phyloP scores from a whole-genome alignment of 139 green algal species.

The Parachlorella kessleri region DNA sequence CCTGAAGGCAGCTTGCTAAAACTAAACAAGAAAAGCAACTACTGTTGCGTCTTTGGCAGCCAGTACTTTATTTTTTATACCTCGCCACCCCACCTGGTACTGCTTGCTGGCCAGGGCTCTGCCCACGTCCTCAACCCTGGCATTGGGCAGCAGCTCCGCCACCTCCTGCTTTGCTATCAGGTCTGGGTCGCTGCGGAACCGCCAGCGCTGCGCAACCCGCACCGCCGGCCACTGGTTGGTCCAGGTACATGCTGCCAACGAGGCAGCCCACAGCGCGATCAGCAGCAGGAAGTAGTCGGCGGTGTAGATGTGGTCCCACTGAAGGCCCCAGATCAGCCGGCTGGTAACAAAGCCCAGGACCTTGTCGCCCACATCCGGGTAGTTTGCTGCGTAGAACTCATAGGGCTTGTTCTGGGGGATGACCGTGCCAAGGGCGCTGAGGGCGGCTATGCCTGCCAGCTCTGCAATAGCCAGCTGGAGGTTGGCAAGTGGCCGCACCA shows the following conservation, averaged over 20 bases:
- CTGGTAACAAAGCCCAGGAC: constrained; percentile 86
- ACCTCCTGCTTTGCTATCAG: constrained; percentile 45
- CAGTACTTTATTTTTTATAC: too few relatives aligned
- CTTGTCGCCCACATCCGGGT: constrained; percentile 51
- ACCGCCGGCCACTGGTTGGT: constrained; percentile 90
- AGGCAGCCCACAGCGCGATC: constrained; percentile 82
- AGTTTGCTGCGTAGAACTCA: constrained; percentile 72
- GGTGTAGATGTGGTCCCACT: constrained; percentile 91
- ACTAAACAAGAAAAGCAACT: too few relatives aligned
- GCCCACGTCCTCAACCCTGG: constrained; percentile 70
- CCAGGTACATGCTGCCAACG: constrained; percentile 90
- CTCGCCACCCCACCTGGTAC: constrained; percentile 80
- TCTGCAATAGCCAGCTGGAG: constrained; percentile 88
- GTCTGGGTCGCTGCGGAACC: constrained; percentile 49
- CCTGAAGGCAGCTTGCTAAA: too few relatives aligned
- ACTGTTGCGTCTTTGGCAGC: too few relatives aligned
- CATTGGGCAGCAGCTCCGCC: constrained; percentile 70
- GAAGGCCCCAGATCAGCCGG: constrained; percentile 64
- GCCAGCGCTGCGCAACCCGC: constrained; percentile 81
- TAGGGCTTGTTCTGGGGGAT: constrained; percentile 90
- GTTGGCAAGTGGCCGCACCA: constrained; percentile 73
- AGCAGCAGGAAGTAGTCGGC: constrained; percentile 87
- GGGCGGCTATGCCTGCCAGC: constrained; percentile 77
- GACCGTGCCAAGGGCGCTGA: constrained; percentile 91
- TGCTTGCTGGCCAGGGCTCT: constrained; percentile 53